These are phyloP conservation scores for Galerina sulciceps DNA, from an alignment of 768 basidiomycete species.

Conservation along the genomic window DNA sequence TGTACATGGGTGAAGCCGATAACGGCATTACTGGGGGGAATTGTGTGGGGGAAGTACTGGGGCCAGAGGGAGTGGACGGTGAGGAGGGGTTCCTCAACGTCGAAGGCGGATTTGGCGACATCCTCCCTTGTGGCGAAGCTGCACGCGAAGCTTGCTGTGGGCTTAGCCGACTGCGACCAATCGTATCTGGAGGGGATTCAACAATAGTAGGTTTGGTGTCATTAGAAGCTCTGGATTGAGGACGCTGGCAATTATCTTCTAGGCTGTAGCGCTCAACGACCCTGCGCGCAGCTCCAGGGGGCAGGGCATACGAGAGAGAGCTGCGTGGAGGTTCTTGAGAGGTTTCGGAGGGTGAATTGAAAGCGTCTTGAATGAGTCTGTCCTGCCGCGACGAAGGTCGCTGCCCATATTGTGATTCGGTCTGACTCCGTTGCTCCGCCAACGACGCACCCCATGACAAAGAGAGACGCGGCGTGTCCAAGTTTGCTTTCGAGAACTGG, in stretches of 20 bases:
- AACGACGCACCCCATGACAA: slow-evolving; percentile 18
- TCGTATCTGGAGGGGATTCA: slow-evolving; percentile 33
- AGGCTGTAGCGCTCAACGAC: slow-evolving; percentile 57
- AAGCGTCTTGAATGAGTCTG: slow-evolving; percentile 33
- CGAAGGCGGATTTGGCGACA: slow-evolving; percentile 38
- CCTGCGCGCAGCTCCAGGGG: slow-evolving; percentile 46
- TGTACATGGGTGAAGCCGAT: slow-evolving; percentile 61
- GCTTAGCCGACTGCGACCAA: slow-evolving; percentile 21
- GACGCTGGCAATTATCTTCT: slow-evolving; percentile 45
- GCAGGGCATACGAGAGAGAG: slow-evolving; percentile 48
- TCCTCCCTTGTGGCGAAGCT: slow-evolving; percentile 22
- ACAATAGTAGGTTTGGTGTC: slow-evolving; percentile 34
- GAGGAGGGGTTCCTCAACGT: slow-evolving; percentile 18
- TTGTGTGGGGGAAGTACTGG: slow-evolving; percentile 30
- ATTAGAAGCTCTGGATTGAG: slow-evolving; percentile 38
- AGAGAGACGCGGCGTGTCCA: slow-evolving; percentile 8
- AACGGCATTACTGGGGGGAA: slow-evolving; percentile 58
- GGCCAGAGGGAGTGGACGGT: slow-evolving; percentile 16
- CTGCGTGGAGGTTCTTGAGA: slow-evolving; percentile 42
- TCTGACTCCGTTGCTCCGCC: slow-evolving; percentile 26
- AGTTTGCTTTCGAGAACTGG: slow-evolving; percentile 1
- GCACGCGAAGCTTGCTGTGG: slow-evolving; percentile 19
- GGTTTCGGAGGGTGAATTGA: slow-evolving; percentile 34
- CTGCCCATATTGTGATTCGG: slow-evolving; percentile 21
- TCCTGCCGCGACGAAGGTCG: slow-evolving; percentile 28